Conservation (phyloP, 2,329 filamentous ascomycete genomes). For the Colletotrichum trifolii region DNA sequence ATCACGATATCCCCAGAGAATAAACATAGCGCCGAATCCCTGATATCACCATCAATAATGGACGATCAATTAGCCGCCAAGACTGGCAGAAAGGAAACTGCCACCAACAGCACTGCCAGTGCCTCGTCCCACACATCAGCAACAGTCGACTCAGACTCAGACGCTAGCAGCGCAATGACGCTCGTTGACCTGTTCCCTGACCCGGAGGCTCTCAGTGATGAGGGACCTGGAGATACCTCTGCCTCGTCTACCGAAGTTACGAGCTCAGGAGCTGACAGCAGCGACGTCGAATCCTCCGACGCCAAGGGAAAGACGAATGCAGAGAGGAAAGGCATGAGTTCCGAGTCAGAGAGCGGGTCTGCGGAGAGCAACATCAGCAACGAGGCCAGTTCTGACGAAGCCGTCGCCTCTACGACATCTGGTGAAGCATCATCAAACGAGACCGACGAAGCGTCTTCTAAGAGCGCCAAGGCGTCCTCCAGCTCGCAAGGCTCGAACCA, state of each 20-base stretch:
- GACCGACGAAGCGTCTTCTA: slow-evolving; percentile 6
- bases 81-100: neutral
- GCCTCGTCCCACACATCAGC: slow-evolving; percentile 14
- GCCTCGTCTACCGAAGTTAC: slow-evolving; percentile 15
- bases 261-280: slow-evolving; percentile 21
- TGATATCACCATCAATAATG: neutral
- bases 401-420: neutral
- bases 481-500: slow-evolving; percentile 2
- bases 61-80: slow-evolving; percentile 4
- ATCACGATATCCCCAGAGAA: too few relatives aligned
- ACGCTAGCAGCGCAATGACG: slow-evolving; percentile 19
- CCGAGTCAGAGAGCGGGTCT: neutral
- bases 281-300: neutral
- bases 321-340: neutral
- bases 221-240: slow-evolving; percentile 11
- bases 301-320: neutral
- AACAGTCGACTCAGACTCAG: slow-evolving; percentile 13
- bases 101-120: slow-evolving; percentile 6
- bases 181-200: slow-evolving; percentile 24
- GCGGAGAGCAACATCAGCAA: neutral
- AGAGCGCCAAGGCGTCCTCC: slow-evolving; percentile 11
- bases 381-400: neutral
- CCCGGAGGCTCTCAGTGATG: neutral
- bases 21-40: too few relatives aligned
- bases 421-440: slow-evolving; percentile 23